phyloP scores from a whole-genome alignment of 2,329 filamentous ascomycete species.

The Trichoderma cornu-damae region DNA sequence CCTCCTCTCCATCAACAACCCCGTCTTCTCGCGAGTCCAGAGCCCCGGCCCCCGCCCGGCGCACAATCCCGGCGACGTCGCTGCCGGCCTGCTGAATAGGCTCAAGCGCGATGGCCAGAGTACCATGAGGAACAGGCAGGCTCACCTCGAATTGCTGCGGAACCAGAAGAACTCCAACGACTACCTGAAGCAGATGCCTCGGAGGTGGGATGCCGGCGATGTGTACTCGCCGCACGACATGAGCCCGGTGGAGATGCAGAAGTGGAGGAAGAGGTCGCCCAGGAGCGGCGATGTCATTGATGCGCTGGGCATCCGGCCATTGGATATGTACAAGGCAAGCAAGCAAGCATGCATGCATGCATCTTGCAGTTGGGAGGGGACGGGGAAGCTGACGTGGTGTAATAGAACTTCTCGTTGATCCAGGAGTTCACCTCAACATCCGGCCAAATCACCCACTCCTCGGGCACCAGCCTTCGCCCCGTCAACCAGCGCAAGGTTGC shows the following conservation, averaged over 20 bases:
- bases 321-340: conserved; percentile 87
- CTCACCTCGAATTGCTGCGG: conserved; percentile 36
- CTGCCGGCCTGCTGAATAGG: conserved; percentile 28
- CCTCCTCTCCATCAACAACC: conserved; percentile 23
- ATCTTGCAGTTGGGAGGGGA: neutral
- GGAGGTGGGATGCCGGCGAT: conserved; percentile 72
- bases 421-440: conserved; percentile 80
- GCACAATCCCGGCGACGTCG: conserved; percentile 25
- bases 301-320: conserved; percentile 69
- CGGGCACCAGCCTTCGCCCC: conserved; percentile 71
- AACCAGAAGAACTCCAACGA: conserved; percentile 43
- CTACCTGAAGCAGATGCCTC: conserved; percentile 59
- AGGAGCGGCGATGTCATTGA: conserved; percentile 71
- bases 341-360: too few species aligned
- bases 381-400: neutral
- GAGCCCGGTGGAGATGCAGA: conserved; percentile 68
- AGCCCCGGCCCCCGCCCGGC: conserved; percentile 13
- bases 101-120: conserved; percentile 24
- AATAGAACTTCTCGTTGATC: conserved; percentile 88
- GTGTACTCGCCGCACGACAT: conserved; percentile 89
- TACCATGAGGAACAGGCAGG: conserved; percentile 28
- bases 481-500: conserved; percentile 91
- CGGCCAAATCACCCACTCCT: conserved; percentile 77
- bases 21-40: neutral
- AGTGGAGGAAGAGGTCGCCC: conserved; percentile 63